Percentiles rank a stretch among this genome's conserved stretches.
These are phyloP conservation scores for Neurospora crassa DNA, from an alignment of 2,329 filamentous ascomycete species.

Conservation along the genomic window DNA sequence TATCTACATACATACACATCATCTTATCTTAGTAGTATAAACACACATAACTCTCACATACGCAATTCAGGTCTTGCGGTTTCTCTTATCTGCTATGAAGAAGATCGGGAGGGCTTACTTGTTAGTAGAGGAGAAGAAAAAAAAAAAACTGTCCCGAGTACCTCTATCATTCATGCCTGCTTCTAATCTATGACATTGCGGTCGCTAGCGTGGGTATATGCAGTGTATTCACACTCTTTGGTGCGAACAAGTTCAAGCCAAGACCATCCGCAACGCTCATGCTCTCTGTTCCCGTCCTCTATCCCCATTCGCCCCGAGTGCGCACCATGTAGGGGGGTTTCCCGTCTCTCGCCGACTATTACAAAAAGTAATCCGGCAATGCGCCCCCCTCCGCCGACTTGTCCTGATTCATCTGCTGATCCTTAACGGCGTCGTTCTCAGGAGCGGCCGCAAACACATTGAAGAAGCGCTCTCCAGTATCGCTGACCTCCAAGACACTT, in stretches of 20 bases:
- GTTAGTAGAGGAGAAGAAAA: background rate
- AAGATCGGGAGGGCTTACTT: background rate
- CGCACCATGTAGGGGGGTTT: background rate
- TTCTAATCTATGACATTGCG: background rate
- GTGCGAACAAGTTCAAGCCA: background rate
- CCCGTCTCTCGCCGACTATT: slow-evolving; percentile 23
- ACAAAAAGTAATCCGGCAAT: slow-evolving; percentile 66
- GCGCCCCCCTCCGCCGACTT: slow-evolving; percentile 54
- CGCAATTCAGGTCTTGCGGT: background rate
- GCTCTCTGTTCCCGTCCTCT: background rate
- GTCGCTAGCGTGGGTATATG: background rate
- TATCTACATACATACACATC: background rate
- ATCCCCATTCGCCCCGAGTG: background rate
- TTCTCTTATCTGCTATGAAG: background rate
- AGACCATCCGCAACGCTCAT: background rate
- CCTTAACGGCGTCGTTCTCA: slow-evolving; percentile 86
- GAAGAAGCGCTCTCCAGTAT: slow-evolving; percentile 87
- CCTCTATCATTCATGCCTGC: background rate
- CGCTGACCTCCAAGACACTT: slow-evolving; percentile 91
- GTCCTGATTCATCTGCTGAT: slow-evolving; percentile 67
- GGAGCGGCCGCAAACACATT: slow-evolving; percentile 97
- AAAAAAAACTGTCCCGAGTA: background rate
- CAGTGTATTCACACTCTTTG: background rate
- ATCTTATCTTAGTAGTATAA: background rate
- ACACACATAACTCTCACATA: background rate